phyloP scores from a whole-genome alignment of 306 rosid species.

The Biancaea sappan region DNA sequence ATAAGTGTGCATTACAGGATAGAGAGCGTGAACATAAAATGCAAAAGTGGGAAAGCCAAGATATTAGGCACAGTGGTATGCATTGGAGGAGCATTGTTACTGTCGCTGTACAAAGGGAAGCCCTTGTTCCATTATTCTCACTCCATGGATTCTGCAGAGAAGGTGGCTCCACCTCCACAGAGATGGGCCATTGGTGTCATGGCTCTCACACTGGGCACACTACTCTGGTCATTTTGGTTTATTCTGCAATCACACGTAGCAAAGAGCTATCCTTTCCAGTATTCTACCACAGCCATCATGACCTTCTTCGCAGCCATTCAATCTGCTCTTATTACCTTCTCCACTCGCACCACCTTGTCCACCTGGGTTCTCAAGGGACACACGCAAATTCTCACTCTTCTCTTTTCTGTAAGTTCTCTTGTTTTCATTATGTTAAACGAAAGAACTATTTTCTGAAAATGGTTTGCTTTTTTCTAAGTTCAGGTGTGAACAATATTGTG shows the following conservation, averaged over 20 bases:
- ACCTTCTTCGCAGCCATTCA: conserved; percentile 84
- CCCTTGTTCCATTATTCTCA: conserved; percentile 49
- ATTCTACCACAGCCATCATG: conserved; percentile 88
- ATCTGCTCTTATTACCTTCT: conserved; percentile 63
- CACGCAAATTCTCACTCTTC: conserved; percentile 55
- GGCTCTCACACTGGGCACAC: conserved; percentile 65
- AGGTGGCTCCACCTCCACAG: conserved; percentile 28
- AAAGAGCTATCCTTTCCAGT: conserved; percentile 78
- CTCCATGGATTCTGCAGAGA: conserved; percentile 33
- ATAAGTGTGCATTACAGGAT: conserved; percentile 41
- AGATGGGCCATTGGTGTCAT: conserved; percentile 74
- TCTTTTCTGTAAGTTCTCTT: conserved; percentile 69
- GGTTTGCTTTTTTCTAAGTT: too few relatives aligned
- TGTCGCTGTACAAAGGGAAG: conserved; percentile 71
- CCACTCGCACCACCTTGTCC: conserved; percentile 50
- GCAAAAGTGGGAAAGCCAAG: conserved; percentile 81
- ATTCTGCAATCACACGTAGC: conserved; percentile 71
- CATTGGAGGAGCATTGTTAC: conserved; percentile 61
- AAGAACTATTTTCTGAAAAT: too few relatives aligned
- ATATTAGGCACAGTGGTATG: conserved; percentile 72
- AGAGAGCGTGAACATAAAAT: conserved; percentile 70
- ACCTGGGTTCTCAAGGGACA: conserved; percentile 75
- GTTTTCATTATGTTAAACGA: background rate
- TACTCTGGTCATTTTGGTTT: conserved; percentile 87
- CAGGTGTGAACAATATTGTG: too few relatives aligned